Conservation (phyloP, 1,284 basidiomycete genomes). For the Cryptococcus amylolentus region DNA sequence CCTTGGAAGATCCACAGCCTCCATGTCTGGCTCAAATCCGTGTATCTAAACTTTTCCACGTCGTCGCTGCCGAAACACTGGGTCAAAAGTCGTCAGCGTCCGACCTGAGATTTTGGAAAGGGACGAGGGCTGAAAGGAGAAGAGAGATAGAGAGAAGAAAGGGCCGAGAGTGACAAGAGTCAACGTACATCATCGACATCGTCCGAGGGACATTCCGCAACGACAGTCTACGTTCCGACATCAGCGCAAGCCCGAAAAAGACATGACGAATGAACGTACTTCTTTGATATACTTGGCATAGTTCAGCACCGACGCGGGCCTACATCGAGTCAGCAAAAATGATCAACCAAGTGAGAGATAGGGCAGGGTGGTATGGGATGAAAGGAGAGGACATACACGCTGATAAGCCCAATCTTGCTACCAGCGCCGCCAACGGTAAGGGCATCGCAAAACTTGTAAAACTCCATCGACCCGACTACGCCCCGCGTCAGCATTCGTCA, state of each 20-base stretch:
- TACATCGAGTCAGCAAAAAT: conserved; percentile 4
- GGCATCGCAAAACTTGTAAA: conserved; percentile 60
- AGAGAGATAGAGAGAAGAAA: neutral
- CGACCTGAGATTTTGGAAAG: neutral
- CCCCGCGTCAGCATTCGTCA: neutral
- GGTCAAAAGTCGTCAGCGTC: neutral
- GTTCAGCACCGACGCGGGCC: conserved; percentile 59
- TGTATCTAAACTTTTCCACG: conserved; percentile 62
- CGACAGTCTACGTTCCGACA: conserved; percentile 54
- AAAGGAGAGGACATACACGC: conserved; percentile 25
- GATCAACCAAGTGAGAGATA: too few species aligned
- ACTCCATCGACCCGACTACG: conserved; percentile 33
- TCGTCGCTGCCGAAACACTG: conserved; percentile 84
- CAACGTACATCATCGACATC: conserved; percentile 60
- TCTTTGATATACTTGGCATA: conserved; percentile 73
- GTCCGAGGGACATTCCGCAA: conserved; percentile 58
- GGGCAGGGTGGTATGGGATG: too few species aligned
- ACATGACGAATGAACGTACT: conserved; percentile 47
- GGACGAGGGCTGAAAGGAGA: neutral
- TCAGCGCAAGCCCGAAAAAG: neutral
- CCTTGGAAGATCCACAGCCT: conserved; percentile 82
- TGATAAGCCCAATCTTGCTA: conserved; percentile 29
- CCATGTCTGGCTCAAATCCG: conserved; percentile 67
- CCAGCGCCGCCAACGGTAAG: conserved; percentile 51
- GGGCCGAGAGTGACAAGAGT: neutral